These are phyloP conservation scores for Cytidiella melzeri DNA, from an alignment of 768 basidiomycete species.

Conservation along the genomic window DNA sequence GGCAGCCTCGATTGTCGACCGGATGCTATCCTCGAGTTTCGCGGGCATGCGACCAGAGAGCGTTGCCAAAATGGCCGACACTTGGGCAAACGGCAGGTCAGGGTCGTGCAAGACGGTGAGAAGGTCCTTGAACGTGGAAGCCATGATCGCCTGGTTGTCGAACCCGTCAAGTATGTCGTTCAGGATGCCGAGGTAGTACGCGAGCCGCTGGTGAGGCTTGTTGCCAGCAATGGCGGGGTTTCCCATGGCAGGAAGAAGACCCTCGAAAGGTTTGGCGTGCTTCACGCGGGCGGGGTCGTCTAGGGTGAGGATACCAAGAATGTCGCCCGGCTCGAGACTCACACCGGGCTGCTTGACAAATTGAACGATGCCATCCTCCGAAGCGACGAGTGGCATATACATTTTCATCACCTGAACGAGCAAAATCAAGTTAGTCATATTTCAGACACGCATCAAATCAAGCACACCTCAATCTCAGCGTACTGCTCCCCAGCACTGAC, in stretches of 20 bases:
- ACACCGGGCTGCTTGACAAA: slow-evolving; percentile 98
- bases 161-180: slow-evolving; percentile 94
- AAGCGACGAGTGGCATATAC: slow-evolving; percentile 97
- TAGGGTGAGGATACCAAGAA: slow-evolving; percentile 92
- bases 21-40: slow-evolving; percentile 84
- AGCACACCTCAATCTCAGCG: slow-evolving; percentile 89
- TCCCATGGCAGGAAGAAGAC: slow-evolving; percentile 84
- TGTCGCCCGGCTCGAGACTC: slow-evolving; percentile 93
- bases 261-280: slow-evolving; percentile 97
- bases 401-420: slow-evolving; percentile 86
- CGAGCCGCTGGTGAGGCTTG: slow-evolving; percentile 84
- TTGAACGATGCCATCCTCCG: slow-evolving; percentile 90
- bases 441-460: background rate
- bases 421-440: no score
- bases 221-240: slow-evolving; percentile 78
- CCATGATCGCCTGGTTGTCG: slow-evolving; percentile 93
- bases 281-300: slow-evolving; percentile 96
- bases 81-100: slow-evolving; percentile 85
- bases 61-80: slow-evolving; percentile 75
- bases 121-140: slow-evolving; percentile 80
- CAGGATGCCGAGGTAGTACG: slow-evolving; percentile 66
- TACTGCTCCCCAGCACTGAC: slow-evolving; percentile 95
- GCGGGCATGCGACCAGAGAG: slow-evolving; percentile 90
- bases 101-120: slow-evolving; percentile 74
- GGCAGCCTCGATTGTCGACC: slow-evolving; percentile 69